Evolutionary conservation across 2,329 filamentous ascomycete genomes (phyloP).

Genomic region (Ophiostoma piceae): DNA sequence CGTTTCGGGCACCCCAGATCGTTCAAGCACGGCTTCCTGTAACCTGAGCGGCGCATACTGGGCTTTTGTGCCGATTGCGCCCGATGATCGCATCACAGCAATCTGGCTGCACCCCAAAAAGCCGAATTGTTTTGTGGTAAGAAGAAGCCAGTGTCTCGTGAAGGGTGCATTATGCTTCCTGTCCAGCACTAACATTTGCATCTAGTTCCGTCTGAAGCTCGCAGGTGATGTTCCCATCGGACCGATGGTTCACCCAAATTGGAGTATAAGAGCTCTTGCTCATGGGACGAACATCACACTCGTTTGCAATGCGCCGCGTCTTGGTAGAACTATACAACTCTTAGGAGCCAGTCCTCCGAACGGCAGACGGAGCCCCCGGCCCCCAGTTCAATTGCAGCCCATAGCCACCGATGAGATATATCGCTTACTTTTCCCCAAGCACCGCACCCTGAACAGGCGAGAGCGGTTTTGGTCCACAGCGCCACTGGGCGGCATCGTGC

Average conservation of each 20-base stretch:
- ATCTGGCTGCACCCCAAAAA: neutral
- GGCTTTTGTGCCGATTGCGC: neutral
- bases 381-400: neutral
- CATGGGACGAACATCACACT: neutral
- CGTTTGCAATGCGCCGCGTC: neutral
- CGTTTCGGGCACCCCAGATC: neutral
- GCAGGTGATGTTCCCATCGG: neutral
- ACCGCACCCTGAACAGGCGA: neutral
- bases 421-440: neutral
- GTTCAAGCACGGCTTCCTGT: neutral
- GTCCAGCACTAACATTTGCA: neutral
- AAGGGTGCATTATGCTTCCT: neutral
- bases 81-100: neutral
- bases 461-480: neutral
- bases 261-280: neutral
- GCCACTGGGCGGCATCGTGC: neutral
- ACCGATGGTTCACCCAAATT: neutral
- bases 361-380: neutral
- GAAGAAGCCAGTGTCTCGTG: neutral
- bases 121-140: neutral
- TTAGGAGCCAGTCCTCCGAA: neutral
- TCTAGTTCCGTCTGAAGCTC: neutral
- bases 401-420: neutral
- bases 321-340: neutral
- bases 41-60: neutral